Evolutionary conservation across 768 basidiomycete species (phyloP).

Genomic region (Podaxis sp.): DNA sequence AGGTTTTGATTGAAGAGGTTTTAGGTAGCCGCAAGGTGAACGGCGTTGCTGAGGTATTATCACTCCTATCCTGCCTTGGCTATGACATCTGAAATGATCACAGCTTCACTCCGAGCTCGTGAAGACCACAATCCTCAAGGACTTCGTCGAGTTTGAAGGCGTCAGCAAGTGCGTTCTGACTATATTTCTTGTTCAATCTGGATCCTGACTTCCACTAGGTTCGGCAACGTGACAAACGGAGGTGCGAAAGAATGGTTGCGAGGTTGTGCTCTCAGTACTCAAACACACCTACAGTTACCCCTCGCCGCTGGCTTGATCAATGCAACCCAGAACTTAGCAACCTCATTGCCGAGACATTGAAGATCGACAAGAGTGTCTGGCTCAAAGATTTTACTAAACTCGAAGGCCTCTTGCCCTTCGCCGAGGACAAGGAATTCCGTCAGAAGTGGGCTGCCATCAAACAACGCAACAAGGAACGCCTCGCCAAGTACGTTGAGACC

Average conservation of each 20-base stretch:
- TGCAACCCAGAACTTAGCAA: conserved; percentile 88
- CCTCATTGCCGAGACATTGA: conserved; percentile 83
- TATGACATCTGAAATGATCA: neutral
- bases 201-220: conserved; percentile 37
- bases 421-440: conserved; percentile 75
- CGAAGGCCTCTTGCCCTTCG: conserved; percentile 69
- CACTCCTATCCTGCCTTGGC: neutral
- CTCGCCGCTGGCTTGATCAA: conserved; percentile 91
- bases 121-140: conserved; percentile 77
- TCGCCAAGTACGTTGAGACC: conserved; percentile 72
- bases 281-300: conserved; percentile 60
- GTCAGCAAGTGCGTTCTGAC: conserved; percentile 62
- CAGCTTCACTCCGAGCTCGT: conserved; percentile 90
- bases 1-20: neutral
- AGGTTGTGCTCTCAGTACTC: neutral
- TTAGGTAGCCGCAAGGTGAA: conserved; percentile 83
- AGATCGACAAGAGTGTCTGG: conserved; percentile 76
- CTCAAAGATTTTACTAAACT: conserved; percentile 81
- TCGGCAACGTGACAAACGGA: conserved; percentile 92
- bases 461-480: conserved; percentile 86
- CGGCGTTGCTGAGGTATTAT: conserved; percentile 83
- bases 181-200: neutral
- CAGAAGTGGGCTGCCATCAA: conserved; percentile 83
- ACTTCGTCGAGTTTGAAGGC: conserved; percentile 93
- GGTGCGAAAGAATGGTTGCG: conserved; percentile 47